phyloP scores from a whole-genome alignment of 805 yeast species.

The Metschnikowia anglica region DNA sequence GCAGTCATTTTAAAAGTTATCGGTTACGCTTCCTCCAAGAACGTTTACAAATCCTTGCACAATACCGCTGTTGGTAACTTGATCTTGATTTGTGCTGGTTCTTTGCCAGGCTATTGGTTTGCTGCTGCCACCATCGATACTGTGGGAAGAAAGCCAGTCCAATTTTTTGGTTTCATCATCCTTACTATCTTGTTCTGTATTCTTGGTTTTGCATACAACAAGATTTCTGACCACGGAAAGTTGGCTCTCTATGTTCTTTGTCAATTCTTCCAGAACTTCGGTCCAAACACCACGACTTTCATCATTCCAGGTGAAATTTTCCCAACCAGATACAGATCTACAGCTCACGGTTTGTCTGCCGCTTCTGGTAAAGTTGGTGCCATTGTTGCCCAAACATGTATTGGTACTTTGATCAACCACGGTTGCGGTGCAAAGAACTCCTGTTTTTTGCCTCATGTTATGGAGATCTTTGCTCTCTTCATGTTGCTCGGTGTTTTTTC shows the following conservation, averaged over 20 bases:
- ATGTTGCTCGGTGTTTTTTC: conserved; percentile 76
- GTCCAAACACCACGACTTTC: conserved; percentile 91
- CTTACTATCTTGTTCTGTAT: conserved; percentile 72
- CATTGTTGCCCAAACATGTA: conserved; percentile 82
- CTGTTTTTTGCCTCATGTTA: conserved; percentile 88
- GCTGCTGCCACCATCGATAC: conserved; percentile 77
- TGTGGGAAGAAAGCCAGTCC: conserved; percentile 83
- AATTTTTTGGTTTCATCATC: conserved; percentile 69
- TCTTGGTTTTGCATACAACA: conserved; percentile 83
- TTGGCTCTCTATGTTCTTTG: conserved; percentile 75
- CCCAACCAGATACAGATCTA: conserved; percentile 95
- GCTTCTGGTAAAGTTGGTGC: conserved; percentile 93
- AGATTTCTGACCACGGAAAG: conserved; percentile 61
- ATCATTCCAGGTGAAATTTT: conserved; percentile 87
- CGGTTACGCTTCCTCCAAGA: conserved; percentile 73
- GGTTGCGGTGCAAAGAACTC: conserved; percentile 60
- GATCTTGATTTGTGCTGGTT: conserved; percentile 91
- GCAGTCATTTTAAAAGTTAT: conserved; percentile 77
- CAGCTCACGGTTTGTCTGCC: conserved; percentile 94
- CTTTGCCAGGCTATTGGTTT: conserved; percentile 92
- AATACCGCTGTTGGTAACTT: conserved; percentile 88
- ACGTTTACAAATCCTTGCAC: conserved; percentile 69
- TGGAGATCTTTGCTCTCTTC: conserved; percentile 91
- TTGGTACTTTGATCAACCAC: conserved; percentile 81
- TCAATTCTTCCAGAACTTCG: conserved; percentile 88